Base-by-base conservation (phyloP, 192 early-diverging fungal genomes). In the Podila epigama region DNA sequence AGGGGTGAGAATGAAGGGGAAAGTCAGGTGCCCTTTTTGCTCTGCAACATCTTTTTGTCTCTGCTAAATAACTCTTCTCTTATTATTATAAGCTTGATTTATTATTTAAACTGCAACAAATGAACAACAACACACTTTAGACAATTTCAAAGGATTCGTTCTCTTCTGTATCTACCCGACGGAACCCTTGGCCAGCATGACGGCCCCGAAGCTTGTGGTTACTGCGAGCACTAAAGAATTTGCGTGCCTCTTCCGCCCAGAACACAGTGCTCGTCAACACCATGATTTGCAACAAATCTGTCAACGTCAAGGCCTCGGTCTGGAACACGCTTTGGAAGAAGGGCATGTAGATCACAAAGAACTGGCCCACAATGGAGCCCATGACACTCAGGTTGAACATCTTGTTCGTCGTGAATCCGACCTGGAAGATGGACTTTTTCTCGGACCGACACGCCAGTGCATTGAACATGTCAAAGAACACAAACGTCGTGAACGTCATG, bases 401-500 rank as follows among this genome's bases (percentile, higher is more conserved):
- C 20, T 84, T 85, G 86, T 98, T 98, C 20, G 92, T 89, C 58
- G 92, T 89, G 68, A 95, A 80, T 5, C 97, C 97, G 34, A 96
- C 78, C 16, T 83, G 81, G 63, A 92, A 91, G 40, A 95, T 86
- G 1, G 95, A 95, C 63, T 93, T 90, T 48, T 89, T 88, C 20
- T 86, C 86, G 9, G 96, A 97, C 28, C 97, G 90, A 82, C 97
- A 98, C 12, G 94, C 85, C 42, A 97, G 80, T 11, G 94, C 91
- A 77, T 98, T 98, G 84, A 94, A 97, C 89, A 97, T 93, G 70
- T 97, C 96, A 79, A 95, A 97, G 60, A 96, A 89, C 34, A 98
- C 96, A 86, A 98, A 96, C 33, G 91, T 92, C 5, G 97, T 97
- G 69, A 98, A 98, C 1, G 97, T 97, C 95, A 97, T 97, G 28